Evolutionary conservation across 2,329 filamentous ascomycete genomes (phyloP).

Genomic region (Trichoderma koningiopsis): DNA sequence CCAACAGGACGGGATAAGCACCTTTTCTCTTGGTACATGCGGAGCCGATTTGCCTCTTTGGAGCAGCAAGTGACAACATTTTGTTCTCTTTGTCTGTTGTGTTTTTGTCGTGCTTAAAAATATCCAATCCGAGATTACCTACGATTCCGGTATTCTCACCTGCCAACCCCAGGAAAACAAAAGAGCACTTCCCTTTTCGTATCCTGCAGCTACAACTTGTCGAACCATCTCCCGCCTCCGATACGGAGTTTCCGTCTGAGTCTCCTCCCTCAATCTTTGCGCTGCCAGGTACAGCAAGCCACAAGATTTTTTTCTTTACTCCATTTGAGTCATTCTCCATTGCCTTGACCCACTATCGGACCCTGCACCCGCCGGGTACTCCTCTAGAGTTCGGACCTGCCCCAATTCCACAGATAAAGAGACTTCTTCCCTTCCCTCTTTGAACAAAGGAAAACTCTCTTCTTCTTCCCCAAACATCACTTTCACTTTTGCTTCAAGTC

Average conservation of each 20-base stretch:
- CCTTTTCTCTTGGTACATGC: conserved; percentile 3
- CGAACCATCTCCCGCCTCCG: neutral
- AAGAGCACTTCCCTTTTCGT: neutral
- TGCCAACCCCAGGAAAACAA: neutral
- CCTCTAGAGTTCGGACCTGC: neutral
- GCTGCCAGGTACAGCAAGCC: neutral
- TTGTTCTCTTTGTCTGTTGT: neutral
- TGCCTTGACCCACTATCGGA: conserved; percentile 21
- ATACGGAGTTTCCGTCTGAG: neutral
- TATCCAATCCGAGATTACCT: neutral
- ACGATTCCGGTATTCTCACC: neutral
- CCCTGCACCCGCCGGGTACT: conserved; percentile 1
- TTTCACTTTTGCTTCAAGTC: neutral
- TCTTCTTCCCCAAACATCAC: neutral
- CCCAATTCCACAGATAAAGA: neutral
- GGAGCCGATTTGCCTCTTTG: neutral
- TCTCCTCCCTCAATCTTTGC: neutral
- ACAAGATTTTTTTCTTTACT: neutral
- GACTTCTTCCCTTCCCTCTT: neutral
- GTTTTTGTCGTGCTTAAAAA: neutral
- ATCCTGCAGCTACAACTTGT: neutral
- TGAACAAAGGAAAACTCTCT: neutral
- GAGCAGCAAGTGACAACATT: neutral
- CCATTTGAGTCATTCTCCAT: conserved; percentile 22
- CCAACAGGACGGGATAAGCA: conserved; percentile 19